A percentile compares a stretch with the other conserved stretches of the same genome.
Evolutionary conservation across 2,329 filamentous ascomycete species (phyloP).

Genomic region (Fusarium sp.): DNA sequence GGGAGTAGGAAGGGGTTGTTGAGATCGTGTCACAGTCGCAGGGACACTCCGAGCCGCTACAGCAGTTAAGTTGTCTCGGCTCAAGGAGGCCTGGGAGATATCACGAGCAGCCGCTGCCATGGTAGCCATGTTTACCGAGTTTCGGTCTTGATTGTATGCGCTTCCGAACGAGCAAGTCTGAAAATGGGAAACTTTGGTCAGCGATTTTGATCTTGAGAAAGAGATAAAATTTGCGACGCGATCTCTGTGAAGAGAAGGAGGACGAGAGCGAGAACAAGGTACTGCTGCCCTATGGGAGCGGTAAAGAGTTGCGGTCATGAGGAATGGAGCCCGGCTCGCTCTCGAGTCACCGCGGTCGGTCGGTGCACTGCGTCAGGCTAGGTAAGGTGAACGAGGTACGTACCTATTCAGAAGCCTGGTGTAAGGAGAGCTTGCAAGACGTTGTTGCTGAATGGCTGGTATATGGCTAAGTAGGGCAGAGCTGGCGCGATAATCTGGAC

Average conservation of each 20-base stretch:
- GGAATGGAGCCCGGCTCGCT: conserved; percentile 5
- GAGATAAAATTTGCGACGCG: conserved; percentile 16
- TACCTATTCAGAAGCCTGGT: conserved; percentile 47
- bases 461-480: conserved; percentile 45
- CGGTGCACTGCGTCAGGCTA: conserved; percentile 6
- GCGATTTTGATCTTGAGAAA: conserved; percentile 9
- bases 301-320: conserved; percentile 20
- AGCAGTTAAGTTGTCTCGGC: conserved; percentile 77
- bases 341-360: conserved; percentile 38
- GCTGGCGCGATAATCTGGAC: conserved; percentile 68
- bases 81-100: conserved; percentile 68
- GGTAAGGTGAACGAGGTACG: conserved; percentile 37
- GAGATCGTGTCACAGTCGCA: conserved; percentile 67
- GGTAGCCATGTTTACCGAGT: conserved; percentile 66
- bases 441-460: conserved; percentile 41
- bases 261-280: neutral
- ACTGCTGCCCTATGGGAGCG: neutral
- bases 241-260: neutral
- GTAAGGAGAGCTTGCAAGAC: conserved; percentile 40
- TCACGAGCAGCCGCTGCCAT: conserved; percentile 74
- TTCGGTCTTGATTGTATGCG: conserved; percentile 46
- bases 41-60: conserved; percentile 73
- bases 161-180: conserved; percentile 60
- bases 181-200: conserved; percentile 24
- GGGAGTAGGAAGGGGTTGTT: conserved; percentile 81